Evolutionary conservation across 2,329 filamentous ascomycete genomes (phyloP).

Genomic region (Colletotrichum musae): DNA sequence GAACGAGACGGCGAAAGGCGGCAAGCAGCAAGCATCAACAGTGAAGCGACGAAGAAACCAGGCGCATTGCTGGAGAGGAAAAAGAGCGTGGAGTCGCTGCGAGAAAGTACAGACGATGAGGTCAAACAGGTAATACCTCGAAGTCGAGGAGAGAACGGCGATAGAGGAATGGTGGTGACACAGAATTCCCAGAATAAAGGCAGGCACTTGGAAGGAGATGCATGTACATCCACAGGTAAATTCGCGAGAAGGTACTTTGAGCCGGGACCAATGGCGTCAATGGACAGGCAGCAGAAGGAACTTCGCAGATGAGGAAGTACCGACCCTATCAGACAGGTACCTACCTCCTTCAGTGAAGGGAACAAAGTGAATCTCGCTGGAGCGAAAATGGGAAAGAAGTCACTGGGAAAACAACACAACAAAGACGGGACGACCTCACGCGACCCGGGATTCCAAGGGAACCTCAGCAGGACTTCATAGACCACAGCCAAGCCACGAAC

Average conservation of each 20-base stretch:
- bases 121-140: not conserved
- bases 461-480: not conserved
- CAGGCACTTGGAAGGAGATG: not conserved
- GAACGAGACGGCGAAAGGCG: constrained; percentile 9
- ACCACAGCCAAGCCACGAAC: constrained; percentile 8
- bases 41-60: constrained; percentile 8
- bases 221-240: not conserved
- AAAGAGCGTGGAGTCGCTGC: not conserved
- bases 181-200: not conserved
- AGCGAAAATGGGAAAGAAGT: not conserved
- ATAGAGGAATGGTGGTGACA: not conserved
- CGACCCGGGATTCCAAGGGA: not conserved
- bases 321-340: not conserved
- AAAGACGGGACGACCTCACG: constrained; percentile 9
- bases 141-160: not conserved
- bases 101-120: not conserved
- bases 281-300: not conserved
- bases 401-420: not conserved
- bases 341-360: not conserved
- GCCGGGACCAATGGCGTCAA: not conserved
- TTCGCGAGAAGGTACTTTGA: not conserved
- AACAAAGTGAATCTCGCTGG: no score
- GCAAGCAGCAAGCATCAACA: not conserved
- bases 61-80: constrained; percentile 1
- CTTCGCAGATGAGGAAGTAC: no score